Base-by-base conservation (phyloP, 108 stramenopile species). In the Fistulifera pelliculosa region DNA sequence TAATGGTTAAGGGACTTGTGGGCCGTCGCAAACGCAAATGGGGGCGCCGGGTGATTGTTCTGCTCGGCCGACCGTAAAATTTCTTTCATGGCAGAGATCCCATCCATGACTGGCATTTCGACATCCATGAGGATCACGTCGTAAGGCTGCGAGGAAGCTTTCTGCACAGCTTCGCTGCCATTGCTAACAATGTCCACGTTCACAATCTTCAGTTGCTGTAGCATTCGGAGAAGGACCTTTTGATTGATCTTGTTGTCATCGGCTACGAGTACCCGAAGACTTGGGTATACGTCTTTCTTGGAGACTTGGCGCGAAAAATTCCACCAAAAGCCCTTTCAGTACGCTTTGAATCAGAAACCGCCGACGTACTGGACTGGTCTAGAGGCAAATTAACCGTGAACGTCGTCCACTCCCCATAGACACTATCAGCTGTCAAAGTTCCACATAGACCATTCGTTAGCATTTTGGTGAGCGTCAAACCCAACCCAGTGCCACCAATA, bases 401-500 rank as follows among this genome's bases (percentile, higher is more conserved):
- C n/a, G 62, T 69, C 12, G 74, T 69, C 39, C 80, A 70, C 23
- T 55, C 25, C 11, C 71, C 74, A 35, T 72, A 28, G 17, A 68
- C 67, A 8, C 76, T 77, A 6, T 27, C 11, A 11, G 67, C 73
- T 14, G 38, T 27, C 15, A 81, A 31, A 11, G 40, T 63, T 27
- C 85, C 85, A 8, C 56, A 19, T 43, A 82, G 85, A 42, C 60
- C 48, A 23, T 75, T 64, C 11, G 71, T 73, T 31, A 86, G 72
- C 47, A 64, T 75, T 43, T 77, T 79, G 6, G 84, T 39, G 47
- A 86, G 75, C 51, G 49, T 64, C 28, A 87, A 49, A 38, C 85
- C 85, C 4, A 87, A 64, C 4, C 85, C 85, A 56, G 66, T 80
- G 15, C 85, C 85, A 16, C 31, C 31, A 35, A 35, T 22, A 7